A percentile compares a stretch with the other conserved stretches of the same genome.
phyloP scores from a whole-genome alignment of 768 basidiomycete genomes.

The Auricularia sp. region DNA sequence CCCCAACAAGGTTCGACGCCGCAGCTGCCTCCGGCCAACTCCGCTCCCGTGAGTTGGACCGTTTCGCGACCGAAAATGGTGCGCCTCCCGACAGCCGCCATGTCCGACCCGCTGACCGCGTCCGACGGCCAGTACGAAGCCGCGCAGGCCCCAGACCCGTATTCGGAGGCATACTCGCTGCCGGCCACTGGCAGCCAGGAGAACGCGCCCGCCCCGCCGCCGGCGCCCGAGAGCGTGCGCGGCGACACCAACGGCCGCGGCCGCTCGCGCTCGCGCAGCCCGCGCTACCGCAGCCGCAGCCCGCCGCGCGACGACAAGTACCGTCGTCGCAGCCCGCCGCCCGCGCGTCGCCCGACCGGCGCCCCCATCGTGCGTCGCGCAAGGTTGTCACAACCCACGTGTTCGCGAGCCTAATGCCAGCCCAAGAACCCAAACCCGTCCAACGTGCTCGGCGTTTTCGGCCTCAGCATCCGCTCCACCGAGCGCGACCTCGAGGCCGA shows the following conservation, averaged over 20 bases:
- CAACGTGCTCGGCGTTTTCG: constrained; percentile 92
- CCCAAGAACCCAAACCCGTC: constrained; percentile 78
- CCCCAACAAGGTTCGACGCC: too few species aligned
- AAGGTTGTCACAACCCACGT: constrained; percentile 3
- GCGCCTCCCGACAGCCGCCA: not conserved
- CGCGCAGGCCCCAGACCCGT: constrained; percentile 53
- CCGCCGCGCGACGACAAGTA: constrained; percentile 12
- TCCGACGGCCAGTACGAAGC: constrained; percentile 45
- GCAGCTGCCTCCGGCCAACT: too few species aligned
- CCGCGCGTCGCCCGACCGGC: constrained; percentile 54
- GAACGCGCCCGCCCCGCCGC: constrained; percentile 24
- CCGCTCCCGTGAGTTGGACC: too few species aligned
- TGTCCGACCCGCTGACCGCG: not conserved
- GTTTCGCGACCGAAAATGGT: not conserved
- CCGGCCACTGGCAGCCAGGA: constrained; percentile 26
- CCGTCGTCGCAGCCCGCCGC: constrained; percentile 45
- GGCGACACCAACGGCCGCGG: constrained; percentile 22
- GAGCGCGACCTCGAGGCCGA: constrained; percentile 94
- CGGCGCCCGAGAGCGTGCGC: constrained; percentile 30
- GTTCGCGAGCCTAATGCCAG: constrained; percentile 1
- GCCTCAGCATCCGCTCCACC: constrained; percentile 88
- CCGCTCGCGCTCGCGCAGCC: constrained; percentile 68
- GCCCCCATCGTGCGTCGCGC: constrained; percentile 56
- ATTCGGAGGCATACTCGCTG: constrained; percentile 67
- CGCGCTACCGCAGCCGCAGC: constrained; percentile 49